A percentile compares a stretch with the other conserved stretches of the same genome.
These are phyloP conservation scores for Colletotrichum higginsianum DNA, from an alignment of 2,329 filamentous ascomycete genomes.

Conservation along the genomic window DNA sequence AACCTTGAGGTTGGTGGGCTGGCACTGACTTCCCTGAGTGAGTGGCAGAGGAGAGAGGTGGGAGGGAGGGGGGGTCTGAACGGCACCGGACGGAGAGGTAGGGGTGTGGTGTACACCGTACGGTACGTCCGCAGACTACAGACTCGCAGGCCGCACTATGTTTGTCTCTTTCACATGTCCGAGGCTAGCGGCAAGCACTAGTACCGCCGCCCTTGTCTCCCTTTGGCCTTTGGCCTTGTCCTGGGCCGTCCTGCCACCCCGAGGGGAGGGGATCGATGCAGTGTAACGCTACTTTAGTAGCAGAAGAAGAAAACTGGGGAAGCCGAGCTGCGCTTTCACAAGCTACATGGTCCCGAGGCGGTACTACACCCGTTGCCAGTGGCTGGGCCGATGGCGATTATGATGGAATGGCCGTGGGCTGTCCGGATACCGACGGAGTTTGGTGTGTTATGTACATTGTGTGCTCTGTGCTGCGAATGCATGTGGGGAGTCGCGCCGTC, in stretches of 20 bases:
- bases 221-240: constrained; percentile 31
- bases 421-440: background rate
- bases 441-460: background rate
- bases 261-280: constrained; percentile 37
- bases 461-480: constrained; percentile 23
- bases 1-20: constrained; percentile 36
- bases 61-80: constrained; percentile 27
- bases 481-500: constrained; percentile 1
- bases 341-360: constrained; percentile 25
- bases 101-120: background rate
- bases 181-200: constrained; percentile 36
- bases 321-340: constrained; percentile 40
- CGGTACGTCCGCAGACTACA: background rate
- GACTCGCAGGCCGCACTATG: constrained; percentile 16
- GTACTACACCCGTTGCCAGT: constrained; percentile 29
- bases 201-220: constrained; percentile 29
- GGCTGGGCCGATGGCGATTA: constrained; percentile 22
- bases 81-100: constrained; percentile 23
- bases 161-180: constrained; percentile 40
- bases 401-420: constrained; percentile 23
- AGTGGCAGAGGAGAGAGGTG: constrained; percentile 7
- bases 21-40: constrained; percentile 4
- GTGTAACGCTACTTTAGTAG: constrained; percentile 35
- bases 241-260: constrained; percentile 21
- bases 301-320: constrained; percentile 28